Conservation (phyloP, 352 stramenopile species). For the Globisporangium radiosum region DNA sequence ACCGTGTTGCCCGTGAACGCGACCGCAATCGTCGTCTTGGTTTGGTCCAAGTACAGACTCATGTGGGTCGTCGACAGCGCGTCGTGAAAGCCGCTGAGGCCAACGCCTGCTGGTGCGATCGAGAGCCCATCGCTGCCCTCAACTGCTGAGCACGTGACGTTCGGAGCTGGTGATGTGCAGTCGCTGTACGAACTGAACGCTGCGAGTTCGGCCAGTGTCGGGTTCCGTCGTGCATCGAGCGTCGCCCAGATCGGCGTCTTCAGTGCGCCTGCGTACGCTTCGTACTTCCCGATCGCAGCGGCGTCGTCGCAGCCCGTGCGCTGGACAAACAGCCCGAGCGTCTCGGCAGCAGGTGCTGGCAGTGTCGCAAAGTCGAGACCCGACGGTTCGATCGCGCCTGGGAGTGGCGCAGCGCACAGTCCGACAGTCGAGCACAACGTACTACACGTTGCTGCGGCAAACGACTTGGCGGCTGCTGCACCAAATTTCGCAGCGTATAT, state of each 20-base stretch:
- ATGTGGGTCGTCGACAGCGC: background rate
- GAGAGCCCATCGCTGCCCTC: conserved; percentile 8
- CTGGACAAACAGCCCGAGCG: conserved; percentile 43
- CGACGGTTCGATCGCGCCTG: conserved; percentile 45
- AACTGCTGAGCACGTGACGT: conserved; percentile 16
- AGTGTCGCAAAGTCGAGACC: conserved; percentile 49
- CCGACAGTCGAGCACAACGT: conserved; percentile 36
- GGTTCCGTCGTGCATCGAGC: conserved; percentile 13
- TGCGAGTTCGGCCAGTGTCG: conserved; percentile 14
- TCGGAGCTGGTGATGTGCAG: conserved; percentile 5
- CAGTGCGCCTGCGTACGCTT: conserved; percentile 51
- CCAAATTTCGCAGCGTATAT: conserved; percentile 40
- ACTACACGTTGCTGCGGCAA: conserved; percentile 26
- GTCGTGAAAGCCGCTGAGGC: conserved; percentile 12
- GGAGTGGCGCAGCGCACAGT: conserved; percentile 54
- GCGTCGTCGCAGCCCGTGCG: conserved; percentile 64
- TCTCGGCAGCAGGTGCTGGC: conserved; percentile 19
- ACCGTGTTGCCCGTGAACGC: background rate
- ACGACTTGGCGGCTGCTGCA: conserved; percentile 28
- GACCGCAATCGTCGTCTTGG: conserved; percentile 15
- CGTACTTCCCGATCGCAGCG: conserved; percentile 49
- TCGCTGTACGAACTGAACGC: conserved; percentile 16
- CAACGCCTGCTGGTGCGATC: conserved; percentile 7
- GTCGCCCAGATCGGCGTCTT: conserved; percentile 20
- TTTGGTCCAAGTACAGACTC: conserved; percentile 10